Base-by-base conservation (phyloP, 2,329 filamentous ascomycete species). In the Nigrospora oryzae region DNA sequence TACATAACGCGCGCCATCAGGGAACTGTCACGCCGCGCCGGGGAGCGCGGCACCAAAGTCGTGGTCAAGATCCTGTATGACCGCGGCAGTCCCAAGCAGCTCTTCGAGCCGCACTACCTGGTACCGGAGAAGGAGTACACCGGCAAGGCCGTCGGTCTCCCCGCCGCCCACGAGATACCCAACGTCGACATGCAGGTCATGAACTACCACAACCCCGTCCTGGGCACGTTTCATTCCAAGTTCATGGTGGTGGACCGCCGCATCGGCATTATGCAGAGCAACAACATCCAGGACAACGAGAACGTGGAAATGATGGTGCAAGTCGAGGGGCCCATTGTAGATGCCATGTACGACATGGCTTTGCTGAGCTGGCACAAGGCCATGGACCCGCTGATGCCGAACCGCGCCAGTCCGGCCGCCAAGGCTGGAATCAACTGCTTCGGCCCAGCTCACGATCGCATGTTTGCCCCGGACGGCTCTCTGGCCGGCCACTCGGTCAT, bases 241-340 rank as follows among this genome's bases (percentile, higher is more conserved):
- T 89, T 84, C 57, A 85, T 87, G 71, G 68, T 90, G 1, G 78
- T 90, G 1, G 86, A 91, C 59, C 73, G 86, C 7, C 78, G 75
- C 49, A 69, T 84, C n/a, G 86, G 77, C 0, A 67, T 86, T 1
- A 59, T 90, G 2, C 83, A 86, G 63, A 89, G 84, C 65, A 89
- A 89, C 60, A 91, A 90, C 55, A 84, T 90, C 41, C 73, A 81
- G 60, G 81, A 88, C 51, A 90, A 89, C 43, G 83, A 86, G 53
- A 91, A 91, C 51, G 48, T 89, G 45, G 86, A 91, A 61, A 89
- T 91, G 86, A 81, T 88, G 75, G 71, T 77, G 3, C 84, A 87
- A 45, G 59, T 89, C 0, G 84, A 90, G 63, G 86, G 86, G 0
- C 78, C 84, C 0, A 85, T 90, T 46, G 85, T 90, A 0, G 83